Evolutionary conservation across 2,329 filamentous ascomycete genomes (phyloP), one percentile per base, ranked within the genome.

Genomic region (Cytospora schulzeri): DNA sequence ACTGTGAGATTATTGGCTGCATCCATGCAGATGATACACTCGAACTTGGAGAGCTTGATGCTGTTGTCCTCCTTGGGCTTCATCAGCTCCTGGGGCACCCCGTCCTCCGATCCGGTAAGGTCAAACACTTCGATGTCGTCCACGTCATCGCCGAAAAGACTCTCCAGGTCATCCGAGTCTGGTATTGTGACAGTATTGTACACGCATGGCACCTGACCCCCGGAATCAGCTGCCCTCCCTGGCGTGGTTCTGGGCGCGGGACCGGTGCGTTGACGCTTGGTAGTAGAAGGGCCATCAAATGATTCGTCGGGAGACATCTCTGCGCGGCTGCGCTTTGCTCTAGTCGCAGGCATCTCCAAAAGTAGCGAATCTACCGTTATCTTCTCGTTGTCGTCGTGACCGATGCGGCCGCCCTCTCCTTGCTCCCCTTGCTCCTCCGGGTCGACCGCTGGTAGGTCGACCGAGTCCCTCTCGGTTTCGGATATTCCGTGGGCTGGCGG

Each of bases 21-120:
- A 66, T 89, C 87, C 85, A 89, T 87, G 74, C 87, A 90, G 64
- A 90, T 89, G 52, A 87, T 85, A 67, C 87, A 90, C 73, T 89
- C 85, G 56, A 88, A 87, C 4, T 78, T 77, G 53, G 80, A 78
- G 19, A 90, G 73, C 72, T 84, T 86, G 70, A 80, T 73, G 58
- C 75, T 79, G 14, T 81, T 83, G 58, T 84, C 82, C 57, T 78
- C 76, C 61, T 80, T 77, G 14, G 78, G 78, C 65, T 76, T 74
- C 8, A 63, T 26, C n/a, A 81, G 72, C 56, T 81, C 75, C 14
- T 77, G 73, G 0, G 80, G 80, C 2, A 82, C 75, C 45, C 80
- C 78, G 35, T 67, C 59, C 14, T 78, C 79, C 6, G 76, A 75
- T 66, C 80, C 78, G 2, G 76, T 77, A 11, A 83, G 69, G 68